Evolutionary conservation across 805 yeast species (phyloP).

Genomic region (Nakazawaea sp.): DNA sequence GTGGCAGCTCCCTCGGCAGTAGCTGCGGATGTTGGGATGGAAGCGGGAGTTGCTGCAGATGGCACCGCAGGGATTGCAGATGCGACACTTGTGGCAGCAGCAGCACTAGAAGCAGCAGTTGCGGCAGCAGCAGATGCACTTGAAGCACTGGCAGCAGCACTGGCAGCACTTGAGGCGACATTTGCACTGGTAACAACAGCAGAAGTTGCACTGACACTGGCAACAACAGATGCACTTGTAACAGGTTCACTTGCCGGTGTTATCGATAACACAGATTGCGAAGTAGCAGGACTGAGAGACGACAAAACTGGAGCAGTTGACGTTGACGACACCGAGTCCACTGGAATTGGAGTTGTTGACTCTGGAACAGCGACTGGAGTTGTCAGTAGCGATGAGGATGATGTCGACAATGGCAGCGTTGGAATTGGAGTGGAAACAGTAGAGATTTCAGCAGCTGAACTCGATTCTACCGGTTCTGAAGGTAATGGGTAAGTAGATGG

Average conservation of each 20-base stretch:
- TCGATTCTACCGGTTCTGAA: neutral
- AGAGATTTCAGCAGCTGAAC: neutral
- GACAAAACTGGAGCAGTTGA: neutral
- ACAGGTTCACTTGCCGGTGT: neutral
- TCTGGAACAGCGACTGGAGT: neutral
- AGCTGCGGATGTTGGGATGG: neutral
- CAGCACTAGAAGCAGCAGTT: neutral
- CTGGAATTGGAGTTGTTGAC: neutral
- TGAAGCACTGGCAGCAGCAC: neutral
- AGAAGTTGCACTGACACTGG: neutral
- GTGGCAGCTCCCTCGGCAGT: constrained; percentile 13
- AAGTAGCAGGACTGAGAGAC: neutral
- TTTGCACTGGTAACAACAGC: neutral
- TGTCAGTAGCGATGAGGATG: neutral
- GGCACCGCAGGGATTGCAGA: constrained; percentile 4
- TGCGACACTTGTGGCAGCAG: constrained; percentile 7
- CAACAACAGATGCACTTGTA: neutral
- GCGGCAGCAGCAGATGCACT: neutral
- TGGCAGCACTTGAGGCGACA: neutral
- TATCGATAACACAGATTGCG: neutral
- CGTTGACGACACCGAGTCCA: neutral
- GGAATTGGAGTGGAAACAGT: too few species aligned
- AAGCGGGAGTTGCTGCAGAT: constrained; percentile 1
- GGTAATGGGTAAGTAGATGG: constrained; percentile 1
- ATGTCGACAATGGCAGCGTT: neutral